Conservation (phyloP, 768 basidiomycete species). For the Rhizopogon vulgaris region DNA sequence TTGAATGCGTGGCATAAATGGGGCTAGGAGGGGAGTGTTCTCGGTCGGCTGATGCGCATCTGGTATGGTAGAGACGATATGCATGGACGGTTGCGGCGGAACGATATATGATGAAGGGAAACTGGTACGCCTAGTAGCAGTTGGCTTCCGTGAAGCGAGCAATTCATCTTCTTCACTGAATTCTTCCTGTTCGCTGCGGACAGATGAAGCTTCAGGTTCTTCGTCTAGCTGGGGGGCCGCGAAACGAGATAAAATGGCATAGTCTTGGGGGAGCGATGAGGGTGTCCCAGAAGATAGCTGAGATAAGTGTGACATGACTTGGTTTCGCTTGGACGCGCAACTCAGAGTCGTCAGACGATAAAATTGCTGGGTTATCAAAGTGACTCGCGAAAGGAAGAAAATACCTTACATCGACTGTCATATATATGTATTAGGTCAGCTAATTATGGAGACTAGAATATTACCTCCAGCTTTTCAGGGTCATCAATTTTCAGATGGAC, state of each 20-base stretch:
- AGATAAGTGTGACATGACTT: neutral
- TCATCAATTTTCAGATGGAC: neutral
- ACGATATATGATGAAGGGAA: constrained; percentile 28
- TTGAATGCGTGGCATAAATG: constrained; percentile 46
- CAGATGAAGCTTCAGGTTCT: neutral
- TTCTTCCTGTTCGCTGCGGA: constrained; percentile 1
- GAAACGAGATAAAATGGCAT: constrained; percentile 49
- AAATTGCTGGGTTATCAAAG: neutral
- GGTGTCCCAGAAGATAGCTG: constrained; percentile 19
- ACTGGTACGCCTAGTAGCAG: constrained; percentile 12
- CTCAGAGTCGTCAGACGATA: neutral
- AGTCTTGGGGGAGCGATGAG: constrained; percentile 56
- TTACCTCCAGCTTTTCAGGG: neutral
- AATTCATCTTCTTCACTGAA: neutral
- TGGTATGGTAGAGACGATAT: constrained; percentile 18
- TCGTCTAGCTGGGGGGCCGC: constrained; percentile 18
- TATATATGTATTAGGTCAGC: too few relatives aligned
- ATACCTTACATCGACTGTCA: too few relatives aligned
- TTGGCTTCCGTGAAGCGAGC: neutral
- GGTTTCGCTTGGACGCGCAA: neutral
- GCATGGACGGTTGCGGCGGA: constrained; percentile 16
- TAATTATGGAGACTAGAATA: too few relatives aligned
- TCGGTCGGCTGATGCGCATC: constrained; percentile 27
- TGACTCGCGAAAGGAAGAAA: neutral
- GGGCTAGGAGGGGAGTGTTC: constrained; percentile 51